Evolutionary conservation across 1,284 basidiomycete species (phyloP).

Genomic region (Cystobasidium pallidum): DNA sequence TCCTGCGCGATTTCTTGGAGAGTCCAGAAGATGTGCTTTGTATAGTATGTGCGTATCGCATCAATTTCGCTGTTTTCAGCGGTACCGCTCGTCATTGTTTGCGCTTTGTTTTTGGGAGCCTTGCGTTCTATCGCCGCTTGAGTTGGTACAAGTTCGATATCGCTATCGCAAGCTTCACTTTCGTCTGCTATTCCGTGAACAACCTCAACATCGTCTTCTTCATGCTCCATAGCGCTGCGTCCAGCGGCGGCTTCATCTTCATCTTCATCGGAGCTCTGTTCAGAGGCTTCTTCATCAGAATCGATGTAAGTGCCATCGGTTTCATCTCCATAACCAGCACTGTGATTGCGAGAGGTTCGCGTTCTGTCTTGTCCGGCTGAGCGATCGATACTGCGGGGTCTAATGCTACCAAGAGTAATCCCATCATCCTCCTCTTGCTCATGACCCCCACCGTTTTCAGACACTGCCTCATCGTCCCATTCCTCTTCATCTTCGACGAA

Average conservation of each 20-base stretch:
- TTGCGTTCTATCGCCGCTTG: background rate
- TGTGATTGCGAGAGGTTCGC: background rate
- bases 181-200: constrained; percentile 16
- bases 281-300: constrained; percentile 41
- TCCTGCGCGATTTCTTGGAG: constrained; percentile 9
- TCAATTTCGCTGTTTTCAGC: background rate
- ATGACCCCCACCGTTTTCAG: background rate
- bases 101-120: too few relatives aligned
- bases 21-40: background rate
- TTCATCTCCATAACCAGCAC: constrained; percentile 35
- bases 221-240: constrained; percentile 1
- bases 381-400: background rate
- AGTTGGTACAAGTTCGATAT: constrained; percentile 21
- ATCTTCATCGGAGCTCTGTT: constrained; percentile 42
- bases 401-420: background rate
- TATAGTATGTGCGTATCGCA: background rate
- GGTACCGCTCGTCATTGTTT: background rate
- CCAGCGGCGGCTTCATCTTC: constrained; percentile 39
- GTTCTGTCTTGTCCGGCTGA: background rate
- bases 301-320: constrained; percentile 5
- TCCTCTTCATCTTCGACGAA: constrained; percentile 43
- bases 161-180: constrained; percentile 7
- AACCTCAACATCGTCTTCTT: constrained; percentile 42
- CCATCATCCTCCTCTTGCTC: constrained; percentile 1
- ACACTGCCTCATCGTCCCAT: constrained; percentile 47